Evolutionary conservation across 345 rosid genomes (phyloP).

Genomic region (Carallia brachiata): DNA sequence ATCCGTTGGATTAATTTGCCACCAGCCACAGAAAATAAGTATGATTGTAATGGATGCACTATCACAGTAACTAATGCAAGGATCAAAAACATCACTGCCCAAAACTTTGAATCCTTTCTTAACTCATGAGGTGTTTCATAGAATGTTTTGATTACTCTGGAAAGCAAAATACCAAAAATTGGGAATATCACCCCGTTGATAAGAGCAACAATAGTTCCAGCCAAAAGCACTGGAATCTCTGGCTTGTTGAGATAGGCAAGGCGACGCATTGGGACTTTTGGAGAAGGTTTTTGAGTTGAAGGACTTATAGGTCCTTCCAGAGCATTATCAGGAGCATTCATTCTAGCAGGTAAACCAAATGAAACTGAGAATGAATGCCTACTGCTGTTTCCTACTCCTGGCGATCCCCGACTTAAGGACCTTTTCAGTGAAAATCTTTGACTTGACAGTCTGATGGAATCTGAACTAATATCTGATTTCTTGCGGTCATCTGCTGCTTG

Average conservation of each 20-base stretch:
- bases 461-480: conserved; percentile 4
- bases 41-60: conserved; percentile 39
- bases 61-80: conserved; percentile 55
- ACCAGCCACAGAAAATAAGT: conserved; percentile 73
- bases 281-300: conserved; percentile 26
- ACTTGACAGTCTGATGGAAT: conserved; percentile 29
- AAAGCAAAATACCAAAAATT: conserved; percentile 51
- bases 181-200: conserved; percentile 61
- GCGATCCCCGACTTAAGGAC: conserved; percentile 60
- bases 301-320: conserved; percentile 23
- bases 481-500: conserved; percentile 34
- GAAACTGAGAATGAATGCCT: conserved; percentile 51
- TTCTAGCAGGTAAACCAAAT: conserved; percentile 57
- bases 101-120: conserved; percentile 60
- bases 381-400: conserved; percentile 54
- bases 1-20: conserved; percentile 61
- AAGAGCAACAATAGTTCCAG: conserved; percentile 51
- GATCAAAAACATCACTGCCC: conserved; percentile 57
- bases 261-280: conserved; percentile 50
- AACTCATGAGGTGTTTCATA: conserved; percentile 54
- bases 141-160: conserved; percentile 50
- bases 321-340: conserved; percentile 27
- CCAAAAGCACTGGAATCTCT: conserved; percentile 60
- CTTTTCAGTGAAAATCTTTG: conserved; percentile 41
- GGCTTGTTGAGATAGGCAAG: conserved; percentile 77